These are phyloP conservation scores for Pyrenula massariospora DNA, from an alignment of 495 filamentous ascomycete genomes.

Conservation along the genomic window DNA sequence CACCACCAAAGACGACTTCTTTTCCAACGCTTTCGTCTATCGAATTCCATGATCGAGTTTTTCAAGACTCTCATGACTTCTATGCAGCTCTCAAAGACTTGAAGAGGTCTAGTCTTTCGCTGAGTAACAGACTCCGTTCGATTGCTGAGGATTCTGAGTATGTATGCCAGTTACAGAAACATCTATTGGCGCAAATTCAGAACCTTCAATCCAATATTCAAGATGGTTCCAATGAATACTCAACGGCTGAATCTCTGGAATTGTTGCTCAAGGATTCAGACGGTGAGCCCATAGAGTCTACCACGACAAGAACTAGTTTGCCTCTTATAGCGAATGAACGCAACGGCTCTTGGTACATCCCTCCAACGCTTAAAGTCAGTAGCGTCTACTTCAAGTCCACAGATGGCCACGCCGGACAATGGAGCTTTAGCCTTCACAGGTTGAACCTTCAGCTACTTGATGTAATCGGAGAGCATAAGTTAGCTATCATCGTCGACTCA, in stretches of 20 bases:
- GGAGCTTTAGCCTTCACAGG: constrained; percentile 74
- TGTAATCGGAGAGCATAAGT: constrained; percentile 46
- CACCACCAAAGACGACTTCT: no score
- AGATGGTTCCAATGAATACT: not conserved
- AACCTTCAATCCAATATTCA: not conserved
- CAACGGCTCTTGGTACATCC: constrained; percentile 93
- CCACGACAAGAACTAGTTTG: constrained; percentile 35
- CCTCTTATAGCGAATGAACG: constrained; percentile 88
- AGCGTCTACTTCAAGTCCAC: constrained; percentile 96
- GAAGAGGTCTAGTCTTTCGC: constrained; percentile 62
- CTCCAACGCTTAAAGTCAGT: constrained; percentile 47
- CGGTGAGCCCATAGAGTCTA: not conserved
- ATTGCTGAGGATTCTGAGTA: constrained; percentile 60
- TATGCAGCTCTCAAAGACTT: constrained; percentile 38
- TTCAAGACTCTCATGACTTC: not conserved
- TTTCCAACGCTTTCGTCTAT: not conserved
- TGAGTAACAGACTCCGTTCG: constrained; percentile 66
- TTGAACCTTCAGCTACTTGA: constrained; percentile 73
- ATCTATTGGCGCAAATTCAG: constrained; percentile 1
- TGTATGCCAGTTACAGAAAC: constrained; percentile 34
- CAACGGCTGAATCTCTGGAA: not conserved
- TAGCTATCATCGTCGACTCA: constrained; percentile 91
- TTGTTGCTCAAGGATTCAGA: not conserved
- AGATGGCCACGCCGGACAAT: constrained; percentile 82
- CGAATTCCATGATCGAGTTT: not conserved